Conservation (phyloP, 225 moss, liverwort and hornwort species). For the Rhytidiadelphus loreus region DNA sequence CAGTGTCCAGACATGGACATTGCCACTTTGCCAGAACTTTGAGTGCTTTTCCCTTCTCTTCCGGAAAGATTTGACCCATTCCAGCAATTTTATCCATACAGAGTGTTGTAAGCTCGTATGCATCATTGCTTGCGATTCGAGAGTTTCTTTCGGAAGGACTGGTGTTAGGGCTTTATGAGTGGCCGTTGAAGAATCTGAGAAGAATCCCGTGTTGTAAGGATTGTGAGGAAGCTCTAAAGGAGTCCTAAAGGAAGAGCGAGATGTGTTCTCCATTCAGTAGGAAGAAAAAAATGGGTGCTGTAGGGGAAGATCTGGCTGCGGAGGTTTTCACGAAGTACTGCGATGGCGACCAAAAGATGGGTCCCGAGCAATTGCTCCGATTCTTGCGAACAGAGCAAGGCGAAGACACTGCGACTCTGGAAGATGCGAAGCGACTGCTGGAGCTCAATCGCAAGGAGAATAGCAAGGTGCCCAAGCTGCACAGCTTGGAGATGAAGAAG, state of each 20-base stretch:
- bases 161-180: not conserved
- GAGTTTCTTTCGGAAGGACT: not conserved
- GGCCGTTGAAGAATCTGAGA: not conserved
- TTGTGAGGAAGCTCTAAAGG: not conserved
- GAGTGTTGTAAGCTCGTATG: not conserved
- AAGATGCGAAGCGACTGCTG: slow-evolving; percentile 33
- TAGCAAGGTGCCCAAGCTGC: slow-evolving; percentile 10
- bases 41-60: not conserved
- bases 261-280: slow-evolving; percentile 10
- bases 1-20: not conserved
- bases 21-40: not conserved
- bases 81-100: slow-evolving; percentile 1
- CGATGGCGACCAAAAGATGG: slow-evolving; percentile 34
- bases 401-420: slow-evolving; percentile 25
- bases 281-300: slow-evolving; percentile 14
- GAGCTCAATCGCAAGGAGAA: slow-evolving; percentile 16
- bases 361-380: slow-evolving; percentile 24
- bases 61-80: not conserved
- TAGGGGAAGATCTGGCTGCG: slow-evolving; percentile 14
- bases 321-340: slow-evolving; percentile 49
- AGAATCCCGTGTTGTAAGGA: not conserved
- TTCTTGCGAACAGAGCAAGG: slow-evolving; percentile 59
- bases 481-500: slow-evolving; percentile 28
- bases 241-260: not conserved
- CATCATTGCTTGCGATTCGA: not conserved